A percentile compares a stretch with the other conserved stretches of the same genome.
Evolutionary conservation across 306 rosid species (phyloP).

Genomic region (Vigna radiata): DNA sequence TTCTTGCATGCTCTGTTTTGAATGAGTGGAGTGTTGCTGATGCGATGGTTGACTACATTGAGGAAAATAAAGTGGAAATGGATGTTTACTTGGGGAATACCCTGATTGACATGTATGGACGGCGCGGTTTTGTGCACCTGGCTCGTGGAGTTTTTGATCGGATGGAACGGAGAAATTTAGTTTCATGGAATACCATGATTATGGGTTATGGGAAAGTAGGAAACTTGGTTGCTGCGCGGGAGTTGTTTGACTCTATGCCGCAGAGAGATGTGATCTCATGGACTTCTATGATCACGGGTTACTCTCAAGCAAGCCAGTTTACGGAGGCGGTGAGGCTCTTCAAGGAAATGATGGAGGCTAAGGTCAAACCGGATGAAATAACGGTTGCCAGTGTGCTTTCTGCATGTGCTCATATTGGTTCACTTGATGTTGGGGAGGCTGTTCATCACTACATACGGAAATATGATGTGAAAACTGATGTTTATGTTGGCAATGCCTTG

Average conservation of each 20-base stretch:
- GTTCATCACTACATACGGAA: constrained; percentile 59
- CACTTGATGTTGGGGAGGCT: constrained; percentile 78
- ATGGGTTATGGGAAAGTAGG: constrained; percentile 66
- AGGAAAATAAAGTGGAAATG: constrained; percentile 56
- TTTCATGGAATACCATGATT: constrained; percentile 88
- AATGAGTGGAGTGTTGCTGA: constrained; percentile 70
- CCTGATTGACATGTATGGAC: constrained; percentile 77
- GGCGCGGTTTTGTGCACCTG: constrained; percentile 57
- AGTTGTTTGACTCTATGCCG: constrained; percentile 68
- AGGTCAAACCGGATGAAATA: constrained; percentile 74
- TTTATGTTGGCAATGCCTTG: constrained; percentile 79
- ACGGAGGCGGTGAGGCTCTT: constrained; percentile 72
- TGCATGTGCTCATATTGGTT: constrained; percentile 91
- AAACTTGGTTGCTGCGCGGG: constrained; percentile 54
- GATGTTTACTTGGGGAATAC: constrained; percentile 86
- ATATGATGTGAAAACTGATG: constrained; percentile 65
- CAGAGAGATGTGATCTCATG: constrained; percentile 81
- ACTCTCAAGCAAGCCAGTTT: constrained; percentile 73
- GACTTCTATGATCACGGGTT: constrained; percentile 81
- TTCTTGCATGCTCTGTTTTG: constrained; percentile 64
- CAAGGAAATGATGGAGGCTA: constrained; percentile 78
- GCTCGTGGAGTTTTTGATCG: constrained; percentile 70
- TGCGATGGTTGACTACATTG: constrained; percentile 60
- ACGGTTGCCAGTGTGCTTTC: constrained; percentile 78
- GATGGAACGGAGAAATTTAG: constrained; percentile 65